phyloP scores from a whole-genome alignment of 31 red algal genomes.

The Odonthalia washingtoniensis region DNA sequence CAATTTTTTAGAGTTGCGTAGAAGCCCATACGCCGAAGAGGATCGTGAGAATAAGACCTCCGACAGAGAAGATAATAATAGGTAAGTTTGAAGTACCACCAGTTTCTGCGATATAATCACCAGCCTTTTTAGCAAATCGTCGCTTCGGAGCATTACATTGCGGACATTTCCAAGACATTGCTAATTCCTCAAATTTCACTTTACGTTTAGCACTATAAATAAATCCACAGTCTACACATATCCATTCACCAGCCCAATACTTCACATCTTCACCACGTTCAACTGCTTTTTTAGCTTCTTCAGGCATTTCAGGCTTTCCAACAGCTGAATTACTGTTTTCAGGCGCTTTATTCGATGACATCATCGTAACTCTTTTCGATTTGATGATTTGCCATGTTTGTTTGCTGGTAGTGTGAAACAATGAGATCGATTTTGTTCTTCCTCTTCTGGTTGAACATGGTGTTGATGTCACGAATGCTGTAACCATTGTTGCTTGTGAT shows the following conservation, averaged over 20 bases:
- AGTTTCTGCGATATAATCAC: conserved; percentile 75
- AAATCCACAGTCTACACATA: conserved; percentile 92
- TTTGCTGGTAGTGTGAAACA: too few species aligned
- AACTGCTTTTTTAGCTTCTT: neutral
- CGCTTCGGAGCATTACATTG: conserved; percentile 93
- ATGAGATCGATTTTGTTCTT: too few species aligned
- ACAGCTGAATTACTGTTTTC: too few species aligned
- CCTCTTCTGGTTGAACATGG: too few species aligned
- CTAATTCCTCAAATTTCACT: conserved; percentile 85
- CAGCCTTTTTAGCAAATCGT: conserved; percentile 92
- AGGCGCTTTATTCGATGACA: too few species aligned
- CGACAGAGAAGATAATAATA: conserved; percentile 72
- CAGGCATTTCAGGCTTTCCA: too few species aligned
- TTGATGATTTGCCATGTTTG: too few species aligned
- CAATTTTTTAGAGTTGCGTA: conserved; percentile 55
- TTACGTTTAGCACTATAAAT: conserved; percentile 69
- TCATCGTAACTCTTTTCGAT: too few species aligned
- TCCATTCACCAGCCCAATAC: conserved; percentile 74
- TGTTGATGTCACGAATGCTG: too few species aligned
- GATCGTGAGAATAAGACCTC: conserved; percentile 67
- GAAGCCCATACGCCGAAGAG: conserved; percentile 83
- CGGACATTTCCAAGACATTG: conserved; percentile 87
- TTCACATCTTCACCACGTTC: conserved; percentile 14
- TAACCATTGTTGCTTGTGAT: too few species aligned
- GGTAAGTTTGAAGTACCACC: conserved; percentile 74